These are phyloP conservation scores for Calamus simplicifolius DNA, from an alignment of 176 grass and related monocot species.

Conservation along the genomic window DNA sequence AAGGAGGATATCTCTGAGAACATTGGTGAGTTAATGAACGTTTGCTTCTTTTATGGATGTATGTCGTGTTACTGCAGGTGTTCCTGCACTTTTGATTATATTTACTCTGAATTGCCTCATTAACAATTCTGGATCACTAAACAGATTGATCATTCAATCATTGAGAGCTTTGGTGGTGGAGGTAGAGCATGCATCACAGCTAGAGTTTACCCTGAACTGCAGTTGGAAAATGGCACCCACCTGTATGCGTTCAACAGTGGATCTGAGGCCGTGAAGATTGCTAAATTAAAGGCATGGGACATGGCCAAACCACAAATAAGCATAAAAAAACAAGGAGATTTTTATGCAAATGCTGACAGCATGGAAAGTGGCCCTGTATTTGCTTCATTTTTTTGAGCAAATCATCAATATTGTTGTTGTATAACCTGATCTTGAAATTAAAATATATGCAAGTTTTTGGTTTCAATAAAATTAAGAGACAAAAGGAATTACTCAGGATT, in stretches of 20 bases:
- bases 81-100: too few species aligned
- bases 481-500: too few species aligned
- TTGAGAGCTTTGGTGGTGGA: slow-evolving; percentile 72
- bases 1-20: slow-evolving; percentile 62
- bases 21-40: slow-evolving; percentile 33
- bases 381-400: too few species aligned
- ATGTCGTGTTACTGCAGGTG: too few species aligned
- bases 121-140: not conserved
- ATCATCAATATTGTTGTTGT: too few species aligned
- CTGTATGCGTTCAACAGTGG: slow-evolving; percentile 75
- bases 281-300: slow-evolving; percentile 56
- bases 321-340: not conserved
- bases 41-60: not conserved
- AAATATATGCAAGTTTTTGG: too few species aligned
- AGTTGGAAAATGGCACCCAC: slow-evolving; percentile 12
- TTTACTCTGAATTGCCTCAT: too few species aligned
- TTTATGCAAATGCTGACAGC: too few species aligned
- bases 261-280: slow-evolving; percentile 26
- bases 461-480: too few species aligned
- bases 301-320: slow-evolving; percentile 23
- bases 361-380: too few species aligned
- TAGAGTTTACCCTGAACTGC: slow-evolving; percentile 45
- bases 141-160: slow-evolving; percentile 66
- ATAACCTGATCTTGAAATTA: too few species aligned
- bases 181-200: slow-evolving; percentile 63